Evolutionary conservation across 2,329 filamentous ascomycete genomes (phyloP), one percentile per base, ranked within the genome.

Genomic region (Xylaria polymorpha): DNA sequence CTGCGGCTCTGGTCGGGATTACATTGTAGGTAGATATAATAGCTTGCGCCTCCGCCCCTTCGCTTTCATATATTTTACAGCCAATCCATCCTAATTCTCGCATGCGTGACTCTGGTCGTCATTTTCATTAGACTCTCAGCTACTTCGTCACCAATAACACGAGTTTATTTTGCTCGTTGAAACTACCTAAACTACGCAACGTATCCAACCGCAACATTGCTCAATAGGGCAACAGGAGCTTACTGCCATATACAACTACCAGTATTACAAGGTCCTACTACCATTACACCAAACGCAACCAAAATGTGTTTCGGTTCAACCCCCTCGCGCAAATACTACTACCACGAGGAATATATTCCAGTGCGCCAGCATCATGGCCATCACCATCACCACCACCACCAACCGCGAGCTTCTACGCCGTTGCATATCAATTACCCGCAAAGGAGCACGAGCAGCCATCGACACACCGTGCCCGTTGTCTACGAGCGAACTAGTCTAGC

Each of bases 281-380:
- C 66, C 55, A 69, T 44, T 53, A 67, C 57, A 65, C 63, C 63
- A 55, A 55, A 66, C 43, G 51, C 65, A 55, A 70, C 60, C 76
- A 83, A 75, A 29, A 87, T 88, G 86, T 88, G 86, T 75, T 86
- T 87, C 80, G 76, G 79, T 56, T 71, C 79, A 64, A 79, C 82
- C 67, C 81, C 83, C 64, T 78, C 76, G 37, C 83, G 81, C 48
- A 82, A 82, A 56, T 86, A 88, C 80, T 88, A 88, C 80, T 86
- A 87, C 77, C 83, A 83, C 76, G 84, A 87, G 79, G 85, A 87
- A 72, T 81, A 84, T 71, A 81, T 85, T 56, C 85, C 85, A 51
- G 80, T 82, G 66, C 80, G 84, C 48, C 80, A 81, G 58, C 75
- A 78, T 71, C 70, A 74, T 50, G 77, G 78, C 69, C 76, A 74